A percentile compares a stretch with the other conserved stretches of the same genome.
These are phyloP conservation scores for Leptographium lundbergii DNA, from an alignment of 2,329 filamentous ascomycete species.

Conservation along the genomic window DNA sequence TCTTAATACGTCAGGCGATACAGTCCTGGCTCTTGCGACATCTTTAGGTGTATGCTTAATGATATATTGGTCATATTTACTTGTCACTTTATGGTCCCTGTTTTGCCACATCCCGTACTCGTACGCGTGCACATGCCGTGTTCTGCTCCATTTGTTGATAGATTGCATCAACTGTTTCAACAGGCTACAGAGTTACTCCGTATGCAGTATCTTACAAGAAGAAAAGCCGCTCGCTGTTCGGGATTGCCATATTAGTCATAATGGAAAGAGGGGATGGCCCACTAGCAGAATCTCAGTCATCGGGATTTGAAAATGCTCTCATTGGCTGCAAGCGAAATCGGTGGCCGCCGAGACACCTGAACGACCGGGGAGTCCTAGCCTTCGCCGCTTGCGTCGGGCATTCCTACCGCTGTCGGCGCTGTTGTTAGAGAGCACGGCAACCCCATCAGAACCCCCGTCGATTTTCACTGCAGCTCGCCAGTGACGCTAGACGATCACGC, in stretches of 20 bases:
- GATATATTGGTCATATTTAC: neutral
- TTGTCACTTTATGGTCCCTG: no score
- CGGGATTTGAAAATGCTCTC: conserved; percentile 2
- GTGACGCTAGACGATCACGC: conserved; percentile 21
- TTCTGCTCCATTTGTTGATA: neutral
- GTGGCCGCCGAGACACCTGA: neutral
- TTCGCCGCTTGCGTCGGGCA: neutral
- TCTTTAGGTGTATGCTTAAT: neutral
- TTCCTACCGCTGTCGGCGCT: neutral
- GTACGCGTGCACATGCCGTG: no score
- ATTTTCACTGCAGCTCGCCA: conserved; percentile 2
- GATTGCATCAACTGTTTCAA: neutral
- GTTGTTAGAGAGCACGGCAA: neutral
- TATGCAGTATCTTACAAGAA: neutral
- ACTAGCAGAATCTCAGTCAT: neutral
- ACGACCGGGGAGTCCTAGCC: neutral
- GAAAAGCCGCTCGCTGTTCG: conserved; percentile 2
- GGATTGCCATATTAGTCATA: neutral
- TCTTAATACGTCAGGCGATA: neutral
- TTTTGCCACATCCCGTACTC: no score
- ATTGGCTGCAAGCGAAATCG: neutral
- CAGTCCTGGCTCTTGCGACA: neutral
- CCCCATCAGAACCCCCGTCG: neutral
- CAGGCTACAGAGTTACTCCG: neutral
- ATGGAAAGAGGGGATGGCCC: neutral